Evolutionary conservation across 192 early-diverging fungal genomes (phyloP).

Genomic region (Linnemannia elongata): DNA sequence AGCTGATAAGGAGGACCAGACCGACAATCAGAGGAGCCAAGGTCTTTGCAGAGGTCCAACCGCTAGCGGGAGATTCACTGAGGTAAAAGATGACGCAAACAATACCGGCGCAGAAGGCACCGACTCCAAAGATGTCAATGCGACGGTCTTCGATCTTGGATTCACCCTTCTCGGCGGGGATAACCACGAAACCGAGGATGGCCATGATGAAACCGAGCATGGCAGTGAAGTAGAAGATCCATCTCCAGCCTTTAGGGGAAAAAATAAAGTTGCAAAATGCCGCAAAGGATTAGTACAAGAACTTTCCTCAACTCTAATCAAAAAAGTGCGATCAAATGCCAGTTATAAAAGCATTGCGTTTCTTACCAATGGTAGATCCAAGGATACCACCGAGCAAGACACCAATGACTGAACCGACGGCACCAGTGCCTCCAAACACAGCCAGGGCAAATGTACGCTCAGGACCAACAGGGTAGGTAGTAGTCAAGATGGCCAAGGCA

Average conservation of each 20-base stretch:
- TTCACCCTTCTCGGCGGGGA: slow-evolving; percentile 17
- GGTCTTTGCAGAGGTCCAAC: slow-evolving; percentile 14
- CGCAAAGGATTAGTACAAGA: background rate
- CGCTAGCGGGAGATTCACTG: slow-evolving; percentile 31
- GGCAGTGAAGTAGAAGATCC: slow-evolving; percentile 53
- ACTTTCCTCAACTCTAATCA: background rate
- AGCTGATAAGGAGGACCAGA: slow-evolving; percentile 1
- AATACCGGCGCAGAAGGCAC: slow-evolving; percentile 26
- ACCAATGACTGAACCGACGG: slow-evolving; percentile 40
- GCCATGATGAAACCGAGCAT: slow-evolving; percentile 33
- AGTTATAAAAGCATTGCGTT: background rate
- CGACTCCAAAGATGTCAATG: slow-evolving; percentile 35
- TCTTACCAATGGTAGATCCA: slow-evolving; percentile 38
- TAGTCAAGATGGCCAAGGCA: slow-evolving; percentile 46
- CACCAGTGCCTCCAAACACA: slow-evolving; percentile 37
- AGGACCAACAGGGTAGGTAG: slow-evolving; percentile 31
- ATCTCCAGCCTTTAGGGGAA: slow-evolving; percentile 37
- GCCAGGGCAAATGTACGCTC: slow-evolving; percentile 31
- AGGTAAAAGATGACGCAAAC: slow-evolving; percentile 39
- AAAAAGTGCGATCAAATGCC: background rate
- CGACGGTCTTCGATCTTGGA: slow-evolving; percentile 26
- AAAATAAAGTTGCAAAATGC: background rate
- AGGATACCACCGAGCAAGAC: slow-evolving; percentile 51
- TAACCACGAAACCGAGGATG: slow-evolving; percentile 30
- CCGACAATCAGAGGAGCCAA: slow-evolving; percentile 15